Evolutionary conservation across 2,329 filamentous ascomycete species (phyloP).

Genomic region (Rutstroemia sp.): DNA sequence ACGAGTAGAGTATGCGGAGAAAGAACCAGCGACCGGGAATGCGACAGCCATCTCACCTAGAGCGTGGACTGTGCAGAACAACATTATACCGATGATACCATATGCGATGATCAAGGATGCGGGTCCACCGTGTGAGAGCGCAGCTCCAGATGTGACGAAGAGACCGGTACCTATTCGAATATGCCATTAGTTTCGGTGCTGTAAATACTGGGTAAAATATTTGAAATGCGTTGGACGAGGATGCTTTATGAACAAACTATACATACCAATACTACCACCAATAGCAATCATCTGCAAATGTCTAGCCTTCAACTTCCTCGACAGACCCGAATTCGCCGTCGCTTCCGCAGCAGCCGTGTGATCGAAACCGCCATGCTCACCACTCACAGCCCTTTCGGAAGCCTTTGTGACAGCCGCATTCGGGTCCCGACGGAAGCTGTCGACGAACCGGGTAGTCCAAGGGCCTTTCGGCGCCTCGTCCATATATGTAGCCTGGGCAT

Average conservation of each 20-base stretch:
- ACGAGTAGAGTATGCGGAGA: slow-evolving; percentile 85
- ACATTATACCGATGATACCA: slow-evolving; percentile 38
- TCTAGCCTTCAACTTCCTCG: slow-evolving; percentile 45
- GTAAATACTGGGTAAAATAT: too few species aligned
- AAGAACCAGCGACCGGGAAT: slow-evolving; percentile 88
- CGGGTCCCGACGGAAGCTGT: slow-evolving; percentile 27
- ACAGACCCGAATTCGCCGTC: slow-evolving; percentile 68
- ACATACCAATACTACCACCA: slow-evolving; percentile 22
- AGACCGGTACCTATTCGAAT: slow-evolving; percentile 44
- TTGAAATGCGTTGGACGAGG: not conserved
- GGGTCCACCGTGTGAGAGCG: slow-evolving; percentile 30
- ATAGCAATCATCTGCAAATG: slow-evolving; percentile 55
- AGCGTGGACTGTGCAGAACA: slow-evolving; percentile 71
- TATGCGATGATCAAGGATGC: slow-evolving; percentile 27
- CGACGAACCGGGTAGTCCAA: slow-evolving; percentile 20
- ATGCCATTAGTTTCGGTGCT: slow-evolving; percentile 36
- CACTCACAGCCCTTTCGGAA: not conserved
- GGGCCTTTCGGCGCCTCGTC: slow-evolving; percentile 9
- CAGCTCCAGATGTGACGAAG: slow-evolving; percentile 28
- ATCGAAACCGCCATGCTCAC: slow-evolving; percentile 39
- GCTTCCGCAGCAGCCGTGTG: slow-evolving; percentile 52
- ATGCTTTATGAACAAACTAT: not conserved
- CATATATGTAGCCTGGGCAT: not conserved
- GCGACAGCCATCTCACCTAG: slow-evolving; percentile 85
- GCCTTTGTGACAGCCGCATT: slow-evolving; percentile 39